These are phyloP conservation scores for Monilinia fructicola DNA, from an alignment of 2,329 filamentous ascomycete genomes.

Conservation along the genomic window DNA sequence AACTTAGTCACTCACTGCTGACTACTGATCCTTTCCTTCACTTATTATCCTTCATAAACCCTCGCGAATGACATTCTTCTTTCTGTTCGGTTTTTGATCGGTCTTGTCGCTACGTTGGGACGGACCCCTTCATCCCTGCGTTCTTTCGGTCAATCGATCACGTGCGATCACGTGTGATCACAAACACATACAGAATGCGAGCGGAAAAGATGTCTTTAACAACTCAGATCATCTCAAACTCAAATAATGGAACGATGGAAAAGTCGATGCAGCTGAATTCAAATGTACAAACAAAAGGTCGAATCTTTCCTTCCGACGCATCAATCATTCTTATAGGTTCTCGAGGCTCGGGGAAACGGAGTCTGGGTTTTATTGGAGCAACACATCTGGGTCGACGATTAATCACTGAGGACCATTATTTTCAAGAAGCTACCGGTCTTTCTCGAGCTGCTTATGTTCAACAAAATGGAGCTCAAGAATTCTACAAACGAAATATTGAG, in stretches of 20 bases:
- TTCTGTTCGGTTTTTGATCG: too few relatives aligned
- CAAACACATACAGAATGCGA: not conserved
- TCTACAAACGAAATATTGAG: conserved; percentile 62
- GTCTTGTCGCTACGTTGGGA: too few relatives aligned
- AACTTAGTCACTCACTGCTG: too few relatives aligned
- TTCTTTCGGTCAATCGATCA: too few relatives aligned
- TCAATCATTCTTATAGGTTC: conserved; percentile 74
- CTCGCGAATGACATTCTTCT: too few relatives aligned
- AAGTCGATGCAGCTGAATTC: conserved; percentile 31
- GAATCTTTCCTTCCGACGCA: conserved; percentile 49
- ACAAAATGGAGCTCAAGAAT: conserved; percentile 59
- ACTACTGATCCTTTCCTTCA: too few relatives aligned
- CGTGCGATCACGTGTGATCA: conserved; percentile 11
- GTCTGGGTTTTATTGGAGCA: conserved; percentile 71
- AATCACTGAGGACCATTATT: conserved; percentile 67
- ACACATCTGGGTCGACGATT: conserved; percentile 67
- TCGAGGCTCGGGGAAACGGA: conserved; percentile 73
- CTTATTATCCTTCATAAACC: too few relatives aligned
- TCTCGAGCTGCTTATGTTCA: conserved; percentile 64
- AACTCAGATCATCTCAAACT: conserved; percentile 32
- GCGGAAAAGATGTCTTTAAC: conserved; percentile 34
- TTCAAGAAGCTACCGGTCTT: conserved; percentile 62
- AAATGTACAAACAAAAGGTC: conserved; percentile 28
- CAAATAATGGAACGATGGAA: conserved; percentile 25
- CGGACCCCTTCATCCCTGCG: too few relatives aligned